Percentiles rank a stretch among this genome's conserved stretches.
Evolutionary conservation across 1,139 yeast genomes (phyloP).

Genomic region (Saccharomyces hybrid): DNA sequence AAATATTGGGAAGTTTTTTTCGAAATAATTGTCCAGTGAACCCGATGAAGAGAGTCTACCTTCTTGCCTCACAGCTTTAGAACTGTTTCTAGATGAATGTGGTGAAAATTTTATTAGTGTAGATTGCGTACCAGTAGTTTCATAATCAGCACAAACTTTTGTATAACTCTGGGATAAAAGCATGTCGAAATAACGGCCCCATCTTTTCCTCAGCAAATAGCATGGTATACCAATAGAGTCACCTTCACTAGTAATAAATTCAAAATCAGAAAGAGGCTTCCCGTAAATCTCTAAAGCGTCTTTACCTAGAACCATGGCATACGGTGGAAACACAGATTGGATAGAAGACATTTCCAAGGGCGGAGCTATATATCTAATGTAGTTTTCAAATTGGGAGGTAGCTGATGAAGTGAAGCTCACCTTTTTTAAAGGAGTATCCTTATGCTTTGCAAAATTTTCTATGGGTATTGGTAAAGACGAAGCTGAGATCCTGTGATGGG

Average conservation of each 20-base stretch:
- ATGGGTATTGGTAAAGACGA: not conserved
- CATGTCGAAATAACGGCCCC: constrained; percentile 66
- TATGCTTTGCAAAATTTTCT: constrained; percentile 6
- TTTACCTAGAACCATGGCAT: constrained; percentile 69
- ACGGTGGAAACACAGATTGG: constrained; percentile 62
- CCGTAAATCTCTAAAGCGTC: constrained; percentile 66
- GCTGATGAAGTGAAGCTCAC: constrained; percentile 14
- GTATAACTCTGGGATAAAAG: constrained; percentile 58
- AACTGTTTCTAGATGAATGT: constrained; percentile 11
- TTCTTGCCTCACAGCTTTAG: constrained; percentile 4
- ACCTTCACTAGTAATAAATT: constrained; percentile 59
- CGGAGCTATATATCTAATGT: constrained; percentile 72
- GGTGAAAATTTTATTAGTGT: constrained; percentile 13
- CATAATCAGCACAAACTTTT: constrained; percentile 22
- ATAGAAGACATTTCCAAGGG: constrained; percentile 57
- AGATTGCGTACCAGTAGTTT: constrained; percentile 11
- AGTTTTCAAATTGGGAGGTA: constrained; percentile 47
- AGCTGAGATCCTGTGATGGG: constrained; percentile 7
- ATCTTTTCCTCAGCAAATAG: constrained; percentile 54
- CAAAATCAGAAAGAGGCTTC: constrained; percentile 59
- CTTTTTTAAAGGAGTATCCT: constrained; percentile 5
- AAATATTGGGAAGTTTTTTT: constrained; percentile 1
- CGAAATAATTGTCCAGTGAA: constrained; percentile 33
- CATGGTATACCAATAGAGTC: constrained; percentile 56
- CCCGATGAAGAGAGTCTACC: constrained; percentile 13